Evolutionary conservation across 2,329 filamentous ascomycete genomes (phyloP).

Genomic region (Nemania sp.): DNA sequence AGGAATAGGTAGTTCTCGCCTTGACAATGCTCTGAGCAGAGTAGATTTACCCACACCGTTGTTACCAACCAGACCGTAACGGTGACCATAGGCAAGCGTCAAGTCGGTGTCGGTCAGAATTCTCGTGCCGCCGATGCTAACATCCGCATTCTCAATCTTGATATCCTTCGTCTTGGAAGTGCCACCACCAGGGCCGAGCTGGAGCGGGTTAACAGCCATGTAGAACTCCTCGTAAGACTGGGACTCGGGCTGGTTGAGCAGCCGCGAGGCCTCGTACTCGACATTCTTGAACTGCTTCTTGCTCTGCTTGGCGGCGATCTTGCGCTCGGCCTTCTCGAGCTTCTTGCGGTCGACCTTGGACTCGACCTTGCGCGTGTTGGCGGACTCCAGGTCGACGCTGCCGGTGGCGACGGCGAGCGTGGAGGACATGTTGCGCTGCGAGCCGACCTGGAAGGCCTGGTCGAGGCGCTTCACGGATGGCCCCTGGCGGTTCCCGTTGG

Average conservation of each 20-base stretch:
- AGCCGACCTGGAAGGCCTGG: conserved; percentile 93
- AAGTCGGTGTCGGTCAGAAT: conserved; percentile 92
- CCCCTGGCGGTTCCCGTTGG: conserved; percentile 77
- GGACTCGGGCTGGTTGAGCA: conserved; percentile 85
- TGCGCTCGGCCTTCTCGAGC: conserved; percentile 96
- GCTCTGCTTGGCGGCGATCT: conserved; percentile 97
- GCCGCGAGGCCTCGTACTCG: conserved; percentile 92
- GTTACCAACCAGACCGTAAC: conserved; percentile 97
- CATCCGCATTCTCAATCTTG: conserved; percentile 96
- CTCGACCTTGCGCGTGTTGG: conserved; percentile 92
- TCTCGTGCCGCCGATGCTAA: conserved; percentile 87
- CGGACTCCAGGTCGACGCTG: conserved; percentile 91
- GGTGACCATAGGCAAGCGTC: conserved; percentile 89
- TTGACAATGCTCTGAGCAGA: conserved; percentile 88
- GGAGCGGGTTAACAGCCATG: conserved; percentile 98
- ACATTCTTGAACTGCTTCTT: conserved; percentile 99
- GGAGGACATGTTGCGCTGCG: conserved; percentile 95
- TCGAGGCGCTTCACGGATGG: conserved; percentile 89
- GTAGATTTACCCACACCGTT: conserved; percentile 99
- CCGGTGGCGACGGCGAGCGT: conserved; percentile 88
- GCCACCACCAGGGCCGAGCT: conserved; percentile 76
- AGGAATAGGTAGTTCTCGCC: conserved; percentile 93
- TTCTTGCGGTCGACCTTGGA: conserved; percentile 99
- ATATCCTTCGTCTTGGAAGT: conserved; percentile 97
- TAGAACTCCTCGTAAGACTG: conserved; percentile 99